Evolutionary conservation across 1,139 yeast species (phyloP).

Genomic region (Kodamaea ohmeri): DNA sequence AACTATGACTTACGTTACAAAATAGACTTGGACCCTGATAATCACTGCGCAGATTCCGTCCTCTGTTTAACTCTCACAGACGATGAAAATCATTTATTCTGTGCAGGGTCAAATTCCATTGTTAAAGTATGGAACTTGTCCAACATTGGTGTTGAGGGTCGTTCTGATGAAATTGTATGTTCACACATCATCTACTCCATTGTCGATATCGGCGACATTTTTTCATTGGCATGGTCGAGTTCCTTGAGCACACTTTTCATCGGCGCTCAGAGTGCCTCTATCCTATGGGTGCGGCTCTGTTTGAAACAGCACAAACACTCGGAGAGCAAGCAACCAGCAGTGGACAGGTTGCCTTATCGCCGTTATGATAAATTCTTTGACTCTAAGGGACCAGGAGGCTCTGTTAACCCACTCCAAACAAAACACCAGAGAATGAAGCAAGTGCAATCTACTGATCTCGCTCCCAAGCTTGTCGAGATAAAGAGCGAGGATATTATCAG

Average conservation of each 20-base stretch:
- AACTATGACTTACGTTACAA: slow-evolving; percentile 54
- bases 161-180: slow-evolving; percentile 25
- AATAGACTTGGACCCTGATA: slow-evolving; percentile 33
- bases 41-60: slow-evolving; percentile 64
- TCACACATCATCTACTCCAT: slow-evolving; percentile 75
- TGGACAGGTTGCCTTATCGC: slow-evolving; percentile 64
- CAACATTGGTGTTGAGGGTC: slow-evolving; percentile 7
- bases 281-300: slow-evolving; percentile 61
- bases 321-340: slow-evolving; percentile 12
- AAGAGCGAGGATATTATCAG: slow-evolving; percentile 61
- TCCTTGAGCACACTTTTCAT: slow-evolving; percentile 61
- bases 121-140: slow-evolving; percentile 78
- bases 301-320: slow-evolving; percentile 8
- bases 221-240: slow-evolving; percentile 74
- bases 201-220: slow-evolving; percentile 90
- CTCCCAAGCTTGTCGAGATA: slow-evolving; percentile 56
- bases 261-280: slow-evolving; percentile 91
- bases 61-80: slow-evolving; percentile 60
- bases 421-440: slow-evolving; percentile 29
- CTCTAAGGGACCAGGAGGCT: slow-evolving; percentile 82
- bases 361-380: slow-evolving; percentile 88
- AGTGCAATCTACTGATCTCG: slow-evolving; percentile 5
- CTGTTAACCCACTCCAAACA: slow-evolving; percentile 34
- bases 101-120: slow-evolving; percentile 89
- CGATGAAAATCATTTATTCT: slow-evolving; percentile 63